phyloP scores from a whole-genome alignment of 2,329 filamentous ascomycete genomes.

The Gaeumannomyces tritici region DNA sequence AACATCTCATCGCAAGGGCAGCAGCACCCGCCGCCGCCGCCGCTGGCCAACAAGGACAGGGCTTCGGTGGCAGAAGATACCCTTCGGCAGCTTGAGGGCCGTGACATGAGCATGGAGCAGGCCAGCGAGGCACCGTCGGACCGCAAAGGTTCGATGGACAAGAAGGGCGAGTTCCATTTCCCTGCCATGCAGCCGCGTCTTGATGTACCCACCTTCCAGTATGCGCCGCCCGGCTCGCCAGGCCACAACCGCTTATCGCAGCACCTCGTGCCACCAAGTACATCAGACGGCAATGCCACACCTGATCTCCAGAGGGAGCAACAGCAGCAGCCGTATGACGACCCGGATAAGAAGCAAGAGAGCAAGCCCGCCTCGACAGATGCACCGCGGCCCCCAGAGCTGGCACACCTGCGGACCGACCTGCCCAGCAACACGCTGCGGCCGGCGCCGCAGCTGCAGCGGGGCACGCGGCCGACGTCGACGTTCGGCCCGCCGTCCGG shows the following conservation, averaged over 20 bases:
- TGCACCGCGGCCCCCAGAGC: conserved; percentile 35
- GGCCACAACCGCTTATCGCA: conserved; percentile 23
- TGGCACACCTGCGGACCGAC: conserved; percentile 46
- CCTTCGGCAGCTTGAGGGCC: conserved; percentile 38
- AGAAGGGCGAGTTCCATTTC: conserved; percentile 43
- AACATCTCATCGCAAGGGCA: conserved; percentile 17
- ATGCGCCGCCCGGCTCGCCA: conserved; percentile 38
- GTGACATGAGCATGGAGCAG: conserved; percentile 17
- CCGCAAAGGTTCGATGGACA: conserved; percentile 15
- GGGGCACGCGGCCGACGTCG: conserved; percentile 36
- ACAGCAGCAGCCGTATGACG: conserved; percentile 3
- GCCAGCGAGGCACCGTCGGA: conserved; percentile 30
- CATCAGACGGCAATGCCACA: conserved; percentile 5
- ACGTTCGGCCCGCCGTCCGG: conserved; percentile 50
- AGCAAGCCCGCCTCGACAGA: conserved; percentile 5
- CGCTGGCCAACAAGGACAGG: conserved; percentile 12
- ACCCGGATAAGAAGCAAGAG: conserved; percentile 5
- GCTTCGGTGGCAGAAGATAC: conserved; percentile 30
- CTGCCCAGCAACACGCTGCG: conserved; percentile 15
- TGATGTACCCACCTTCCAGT: conserved; percentile 49
- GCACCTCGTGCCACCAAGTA: conserved; percentile 11
- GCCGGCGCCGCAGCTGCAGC: conserved; percentile 1
- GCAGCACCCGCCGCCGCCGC: conserved; percentile 20
- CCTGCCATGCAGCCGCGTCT: conserved; percentile 38
- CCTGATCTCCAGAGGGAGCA: conserved; percentile 9